phyloP scores from a whole-genome alignment of 495 filamentous ascomycete species.

The Aspergillus saccharolyticus region DNA sequence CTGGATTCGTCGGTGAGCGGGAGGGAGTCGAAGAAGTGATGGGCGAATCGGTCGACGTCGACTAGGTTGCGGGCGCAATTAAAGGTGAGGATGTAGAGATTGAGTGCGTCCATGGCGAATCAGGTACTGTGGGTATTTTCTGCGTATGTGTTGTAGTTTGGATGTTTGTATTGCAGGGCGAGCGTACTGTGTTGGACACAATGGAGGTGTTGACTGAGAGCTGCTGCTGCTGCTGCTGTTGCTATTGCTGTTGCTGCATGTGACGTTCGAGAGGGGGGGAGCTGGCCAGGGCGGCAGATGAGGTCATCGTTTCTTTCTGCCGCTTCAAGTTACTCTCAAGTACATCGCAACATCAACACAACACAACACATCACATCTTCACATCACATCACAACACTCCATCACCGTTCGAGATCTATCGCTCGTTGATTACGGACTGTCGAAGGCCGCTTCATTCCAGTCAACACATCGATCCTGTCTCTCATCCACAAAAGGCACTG shows the following conservation, averaged over 20 bases:
- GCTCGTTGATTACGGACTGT: background rate
- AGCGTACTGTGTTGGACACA: background rate
- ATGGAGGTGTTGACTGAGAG: background rate
- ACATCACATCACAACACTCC: background rate
- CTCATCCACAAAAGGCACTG: too few relatives aligned
- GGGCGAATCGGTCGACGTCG: constrained; percentile 58
- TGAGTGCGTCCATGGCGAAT: constrained; percentile 44
- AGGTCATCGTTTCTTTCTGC: background rate
- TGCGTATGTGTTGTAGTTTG: too few relatives aligned
- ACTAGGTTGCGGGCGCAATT: constrained; percentile 75
- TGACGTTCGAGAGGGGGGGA: background rate
- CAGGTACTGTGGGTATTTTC: background rate
- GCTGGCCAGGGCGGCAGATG: background rate
- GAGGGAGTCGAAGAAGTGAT: constrained; percentile 68
- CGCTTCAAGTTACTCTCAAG: too few relatives aligned
- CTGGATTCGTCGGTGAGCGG: constrained; percentile 35
- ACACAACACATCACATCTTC: background rate
- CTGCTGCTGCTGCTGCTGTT: background rate
- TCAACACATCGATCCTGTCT: too few relatives aligned
- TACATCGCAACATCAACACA: too few relatives aligned
- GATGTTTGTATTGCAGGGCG: background rate
- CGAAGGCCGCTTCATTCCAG: background rate
- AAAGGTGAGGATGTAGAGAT: constrained; percentile 76
- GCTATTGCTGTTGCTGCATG: background rate
- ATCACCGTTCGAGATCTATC: background rate